These are phyloP conservation scores for Stephania yunnanensis DNA, from an alignment of 164 flowering plant species.

Conservation along the genomic window DNA sequence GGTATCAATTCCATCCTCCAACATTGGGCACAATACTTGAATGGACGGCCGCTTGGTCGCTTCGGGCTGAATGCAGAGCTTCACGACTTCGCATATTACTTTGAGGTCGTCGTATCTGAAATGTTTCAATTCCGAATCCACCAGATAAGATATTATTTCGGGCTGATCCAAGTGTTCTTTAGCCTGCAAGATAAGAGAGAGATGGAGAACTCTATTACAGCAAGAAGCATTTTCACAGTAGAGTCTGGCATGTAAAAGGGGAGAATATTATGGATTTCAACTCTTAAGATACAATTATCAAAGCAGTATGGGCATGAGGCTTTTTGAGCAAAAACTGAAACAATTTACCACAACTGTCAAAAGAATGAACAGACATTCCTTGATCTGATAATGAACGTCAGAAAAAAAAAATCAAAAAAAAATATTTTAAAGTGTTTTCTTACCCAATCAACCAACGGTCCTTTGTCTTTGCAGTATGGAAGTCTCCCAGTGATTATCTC, in stretches of 20 bases:
- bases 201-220: neutral
- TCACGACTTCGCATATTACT: slow-evolving; percentile 67
- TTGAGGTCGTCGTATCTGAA: slow-evolving; percentile 62
- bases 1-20: slow-evolving; percentile 62
- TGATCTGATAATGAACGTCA: neutral
- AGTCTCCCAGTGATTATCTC: slow-evolving; percentile 87
- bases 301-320: no score
- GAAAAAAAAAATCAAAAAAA: neutral
- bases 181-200: slow-evolving; percentile 47
- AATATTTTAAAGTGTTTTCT: slow-evolving; percentile 13
- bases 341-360: no score
- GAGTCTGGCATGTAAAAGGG: neutral
- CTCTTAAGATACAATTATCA: no score
- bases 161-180: slow-evolving; percentile 62
- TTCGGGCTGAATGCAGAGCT: slow-evolving; percentile 46
- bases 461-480: slow-evolving; percentile 71
- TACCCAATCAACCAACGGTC: slow-evolving; percentile 84
- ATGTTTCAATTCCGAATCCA: slow-evolving; percentile 75
- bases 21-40: slow-evolving; percentile 43
- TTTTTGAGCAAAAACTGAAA: no score
- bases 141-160: slow-evolving; percentile 57
- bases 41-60: slow-evolving; percentile 47
- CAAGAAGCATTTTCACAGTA: neutral
- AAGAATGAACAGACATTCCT: neutral
- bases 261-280: no score